These are phyloP conservation scores for Podaxis sp. DNA, from an alignment of 768 basidiomycete genomes.

Conservation along the genomic window DNA sequence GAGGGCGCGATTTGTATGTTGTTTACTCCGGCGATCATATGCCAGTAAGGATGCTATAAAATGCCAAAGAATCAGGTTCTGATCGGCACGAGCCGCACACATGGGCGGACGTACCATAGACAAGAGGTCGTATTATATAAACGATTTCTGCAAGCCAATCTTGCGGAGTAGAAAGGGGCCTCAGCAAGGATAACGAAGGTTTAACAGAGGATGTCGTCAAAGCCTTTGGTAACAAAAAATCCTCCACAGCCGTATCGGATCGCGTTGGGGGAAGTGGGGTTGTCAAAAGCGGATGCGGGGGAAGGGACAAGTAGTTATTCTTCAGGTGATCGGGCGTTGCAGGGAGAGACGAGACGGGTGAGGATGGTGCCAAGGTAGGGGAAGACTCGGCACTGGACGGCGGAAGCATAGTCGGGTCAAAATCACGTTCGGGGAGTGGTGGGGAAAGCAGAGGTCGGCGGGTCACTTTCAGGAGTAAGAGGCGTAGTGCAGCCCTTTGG, in stretches of 20 bases:
- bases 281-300: conserved; percentile 61
- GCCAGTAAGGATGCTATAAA: conserved; percentile 40
- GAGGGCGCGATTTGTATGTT: conserved; percentile 61
- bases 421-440: conserved; percentile 84
- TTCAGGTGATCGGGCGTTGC: conserved; percentile 77
- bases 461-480: conserved; percentile 74
- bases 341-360: conserved; percentile 54
- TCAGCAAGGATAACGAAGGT: conserved; percentile 65
- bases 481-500: conserved; percentile 68
- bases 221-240: conserved; percentile 81
- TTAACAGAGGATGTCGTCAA: conserved; percentile 72
- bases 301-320: conserved; percentile 72
- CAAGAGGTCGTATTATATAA: conserved; percentile 71
- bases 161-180: conserved; percentile 55
- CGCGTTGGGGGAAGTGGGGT: conserved; percentile 40
- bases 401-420: conserved; percentile 72
- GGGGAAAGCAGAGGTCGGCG: conserved; percentile 73
- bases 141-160: conserved; percentile 77
- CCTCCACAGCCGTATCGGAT: conserved; percentile 65
- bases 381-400: conserved; percentile 52
- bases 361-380: conserved; percentile 60
- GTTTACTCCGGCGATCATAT: conserved; percentile 31
- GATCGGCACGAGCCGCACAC: conserved; percentile 11
- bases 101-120: conserved; percentile 59
- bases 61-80: conserved; percentile 9